Conservation (phyloP, 106 monocot species). For the Allium cepa region DNA sequence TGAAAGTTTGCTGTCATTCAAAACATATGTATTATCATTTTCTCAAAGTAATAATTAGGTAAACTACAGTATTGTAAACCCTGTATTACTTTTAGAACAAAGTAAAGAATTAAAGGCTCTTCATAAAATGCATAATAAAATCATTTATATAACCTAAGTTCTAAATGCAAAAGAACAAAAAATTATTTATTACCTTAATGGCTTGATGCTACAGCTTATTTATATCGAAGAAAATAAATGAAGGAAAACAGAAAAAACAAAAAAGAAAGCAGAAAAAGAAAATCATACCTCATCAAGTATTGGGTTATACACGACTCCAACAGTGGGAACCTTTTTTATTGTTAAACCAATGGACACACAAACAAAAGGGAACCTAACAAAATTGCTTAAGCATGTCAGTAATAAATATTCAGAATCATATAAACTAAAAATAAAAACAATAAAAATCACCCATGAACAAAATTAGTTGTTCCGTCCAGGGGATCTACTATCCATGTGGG, state of each 20-base stretch:
- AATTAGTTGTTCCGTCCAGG: conserved; percentile 96
- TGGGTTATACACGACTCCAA: conserved; percentile 96
- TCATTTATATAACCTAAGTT: too few species aligned
- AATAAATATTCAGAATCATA: not conserved
- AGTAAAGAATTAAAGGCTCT: too few species aligned
- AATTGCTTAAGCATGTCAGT: not conserved
- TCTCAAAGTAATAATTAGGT: too few species aligned
- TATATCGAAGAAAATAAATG: too few species aligned
- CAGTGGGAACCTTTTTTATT: conserved; percentile 75
- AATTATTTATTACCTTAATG: too few species aligned
- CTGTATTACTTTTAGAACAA: too few species aligned
- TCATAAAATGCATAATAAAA: too few species aligned
- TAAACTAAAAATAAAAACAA: not conserved
- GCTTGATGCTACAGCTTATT: too few species aligned
- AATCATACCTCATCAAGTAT: conserved; percentile 71
- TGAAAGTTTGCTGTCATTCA: too few species aligned
- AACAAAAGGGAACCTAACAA: conserved; percentile 78
- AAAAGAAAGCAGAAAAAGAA: not conserved
- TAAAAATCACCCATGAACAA: conserved; percentile 78
- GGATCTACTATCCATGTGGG: conserved; percentile 99
- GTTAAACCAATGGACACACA: conserved; percentile 98
- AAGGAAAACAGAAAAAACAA: not conserved
- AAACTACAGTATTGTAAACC: too few species aligned
- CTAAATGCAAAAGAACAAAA: too few species aligned
- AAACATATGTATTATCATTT: too few species aligned